Conservation (phyloP, 345 rosid genomes). For the Populus deltoides region DNA sequence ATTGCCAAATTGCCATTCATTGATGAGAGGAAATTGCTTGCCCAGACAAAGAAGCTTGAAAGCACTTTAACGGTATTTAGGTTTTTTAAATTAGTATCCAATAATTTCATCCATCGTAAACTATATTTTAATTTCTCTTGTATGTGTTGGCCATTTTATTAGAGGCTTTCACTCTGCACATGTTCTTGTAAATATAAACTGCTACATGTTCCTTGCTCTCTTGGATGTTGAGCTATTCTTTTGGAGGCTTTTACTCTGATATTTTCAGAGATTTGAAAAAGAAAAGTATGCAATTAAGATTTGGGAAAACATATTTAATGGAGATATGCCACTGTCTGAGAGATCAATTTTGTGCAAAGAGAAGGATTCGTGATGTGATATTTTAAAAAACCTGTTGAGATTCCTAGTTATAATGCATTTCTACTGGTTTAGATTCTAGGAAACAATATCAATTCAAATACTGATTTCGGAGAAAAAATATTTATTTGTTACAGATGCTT, state of each 20-base stretch:
- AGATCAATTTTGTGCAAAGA: neutral
- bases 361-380: neutral
- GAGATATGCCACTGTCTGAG: neutral
- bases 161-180: neutral
- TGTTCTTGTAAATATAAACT: neutral
- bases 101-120: neutral
- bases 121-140: neutral
- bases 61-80: constrained; percentile 65
- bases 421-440: neutral
- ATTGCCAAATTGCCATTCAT: constrained; percentile 93
- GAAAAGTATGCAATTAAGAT: neutral
- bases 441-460: neutral
- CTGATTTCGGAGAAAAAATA: neutral
- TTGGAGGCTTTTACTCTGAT: neutral
- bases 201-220: neutral
- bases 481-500: neutral
- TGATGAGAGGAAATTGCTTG: constrained; percentile 70
- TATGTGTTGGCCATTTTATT: neutral
- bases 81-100: constrained; percentile 4
- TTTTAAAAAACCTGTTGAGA: neutral
- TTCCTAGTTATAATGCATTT: neutral
- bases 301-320: neutral
- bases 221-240: neutral
- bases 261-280: neutral
- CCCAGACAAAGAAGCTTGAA: constrained; percentile 84